Percentiles rank a stretch among this genome's conserved stretches.
Conservation (phyloP, 2,329 filamentous ascomycete genomes). For the Talaromyces sp. region DNA sequence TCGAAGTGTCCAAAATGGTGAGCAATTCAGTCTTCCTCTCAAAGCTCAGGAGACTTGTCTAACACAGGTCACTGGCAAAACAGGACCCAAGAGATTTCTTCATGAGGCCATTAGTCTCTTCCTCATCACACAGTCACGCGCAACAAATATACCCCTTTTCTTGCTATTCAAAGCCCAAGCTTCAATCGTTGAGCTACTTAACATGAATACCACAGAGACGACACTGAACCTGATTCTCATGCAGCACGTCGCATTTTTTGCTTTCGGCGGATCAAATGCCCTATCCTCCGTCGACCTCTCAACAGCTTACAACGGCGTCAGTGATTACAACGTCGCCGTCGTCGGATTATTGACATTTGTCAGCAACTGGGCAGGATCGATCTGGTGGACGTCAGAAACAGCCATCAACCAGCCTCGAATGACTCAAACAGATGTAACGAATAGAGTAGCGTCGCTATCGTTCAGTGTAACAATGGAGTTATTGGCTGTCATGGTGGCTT, state of each 20-base stretch:
- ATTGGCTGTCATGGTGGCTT: constrained; percentile 80
- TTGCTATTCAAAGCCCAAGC: constrained; percentile 67
- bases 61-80: constrained; percentile 9
- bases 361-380: constrained; percentile 84
- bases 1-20: not conserved
- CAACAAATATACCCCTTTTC: constrained; percentile 80
- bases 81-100: constrained; percentile 24
- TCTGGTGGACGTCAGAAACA: constrained; percentile 77
- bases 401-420: constrained; percentile 27
- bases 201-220: constrained; percentile 52
- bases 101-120: constrained; percentile 74
- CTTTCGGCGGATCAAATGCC: constrained; percentile 84
- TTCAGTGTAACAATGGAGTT: constrained; percentile 64
- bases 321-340: constrained; percentile 70
- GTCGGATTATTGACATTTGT: constrained; percentile 83
- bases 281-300: constrained; percentile 95
- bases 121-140: constrained; percentile 79
- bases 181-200: constrained; percentile 46
- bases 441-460: constrained; percentile 62
- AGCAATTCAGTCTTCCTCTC: not conserved
- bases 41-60: not conserved
- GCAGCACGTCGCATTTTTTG: constrained; percentile 82
- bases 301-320: constrained; percentile 89
- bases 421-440: constrained; percentile 33
- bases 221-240: constrained; percentile 70